Base-by-base conservation (phyloP, 148 eudicot genomes). In the Vaccinium myrtillus region DNA sequence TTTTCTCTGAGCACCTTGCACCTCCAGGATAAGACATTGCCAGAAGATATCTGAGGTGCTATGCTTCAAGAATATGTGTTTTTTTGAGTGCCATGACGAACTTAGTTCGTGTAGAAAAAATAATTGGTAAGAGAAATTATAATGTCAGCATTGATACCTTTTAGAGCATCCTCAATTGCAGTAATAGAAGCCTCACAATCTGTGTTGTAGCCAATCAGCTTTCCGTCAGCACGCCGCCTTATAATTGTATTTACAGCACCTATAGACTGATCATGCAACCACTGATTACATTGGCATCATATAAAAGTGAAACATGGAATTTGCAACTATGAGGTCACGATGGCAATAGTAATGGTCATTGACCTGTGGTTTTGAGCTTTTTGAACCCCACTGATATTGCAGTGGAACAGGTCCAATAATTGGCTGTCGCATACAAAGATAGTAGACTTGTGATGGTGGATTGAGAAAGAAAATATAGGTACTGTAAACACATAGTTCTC, bases 161-260 rank as follows among this genome's bases (percentile, higher is more conserved):
- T 88, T 39, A 91, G 59, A 82, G 90, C 91, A 86, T 91, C 93
- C 84, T 91, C 93, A 51, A 91, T 91, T 53, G 93, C 90, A 53
- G 89, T 84, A 81, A 91, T 87, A 32, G 91, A 85, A 85, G 90
- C 93, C 79, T 91, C 93, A 82, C 91, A 91, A 81, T 91, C 93
- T 69, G 93, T 89, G 80, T 91, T 91, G 59, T 89, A 88, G 59
- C 93, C 93, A 67, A 91, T 48, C 56, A 91, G 80, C 89, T 87
- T 87, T 73, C 93, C 93, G 76, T 91, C 91, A 75, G 58, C 70
- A 59, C 30, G 77, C 84, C 90, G 86, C 85, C 91, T 84, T 84
- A 89, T 46, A 71, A 91, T 87, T 30, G 93, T 91, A 74, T 91
- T 91, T 25, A 89, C 93, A 59, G 93, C 93, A 55, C 93, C 93